These are phyloP conservation scores for Zygoascus biomembranicola DNA, from an alignment of 805 yeast genomes.

Conservation along the genomic window DNA sequence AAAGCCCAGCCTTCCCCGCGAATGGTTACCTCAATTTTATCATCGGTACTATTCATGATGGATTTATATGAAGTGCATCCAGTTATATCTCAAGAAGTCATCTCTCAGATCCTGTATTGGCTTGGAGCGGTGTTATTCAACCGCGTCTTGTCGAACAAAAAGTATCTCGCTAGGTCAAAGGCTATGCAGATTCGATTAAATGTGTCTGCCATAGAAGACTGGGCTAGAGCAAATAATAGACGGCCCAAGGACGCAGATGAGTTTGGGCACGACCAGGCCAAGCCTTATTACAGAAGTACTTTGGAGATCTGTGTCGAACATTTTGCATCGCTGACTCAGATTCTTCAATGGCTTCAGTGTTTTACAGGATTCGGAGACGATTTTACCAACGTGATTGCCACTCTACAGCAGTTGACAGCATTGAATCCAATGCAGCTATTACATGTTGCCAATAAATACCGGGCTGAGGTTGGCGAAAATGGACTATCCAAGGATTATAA, in stretches of 20 bases:
- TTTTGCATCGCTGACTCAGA: constrained; percentile 63
- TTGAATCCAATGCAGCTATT: constrained; percentile 64
- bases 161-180: constrained; percentile 65
- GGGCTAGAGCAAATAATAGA: constrained; percentile 70
- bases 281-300: constrained; percentile 43
- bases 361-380: constrained; percentile 59
- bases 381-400: constrained; percentile 31
- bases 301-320: constrained; percentile 58
- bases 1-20: constrained; percentile 87
- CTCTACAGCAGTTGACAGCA: constrained; percentile 49
- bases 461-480: constrained; percentile 75
- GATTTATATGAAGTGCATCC: constrained; percentile 77
- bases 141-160: constrained; percentile 55
- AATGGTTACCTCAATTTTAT: constrained; percentile 73
- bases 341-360: constrained; percentile 87
- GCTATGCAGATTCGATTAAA: constrained; percentile 89
- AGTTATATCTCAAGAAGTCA: constrained; percentile 65
- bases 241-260: constrained; percentile 32
- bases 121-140: constrained; percentile 67
- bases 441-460: constrained; percentile 64
- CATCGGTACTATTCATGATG: constrained; percentile 79
- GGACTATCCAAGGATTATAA: constrained; percentile 50
- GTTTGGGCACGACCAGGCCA: constrained; percentile 20
- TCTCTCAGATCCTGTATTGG: constrained; percentile 73
- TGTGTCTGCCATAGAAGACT: constrained; percentile 80